These are phyloP conservation scores for Kingdonia uniflora DNA, from an alignment of 164 flowering plant species.

Conservation along the genomic window DNA sequence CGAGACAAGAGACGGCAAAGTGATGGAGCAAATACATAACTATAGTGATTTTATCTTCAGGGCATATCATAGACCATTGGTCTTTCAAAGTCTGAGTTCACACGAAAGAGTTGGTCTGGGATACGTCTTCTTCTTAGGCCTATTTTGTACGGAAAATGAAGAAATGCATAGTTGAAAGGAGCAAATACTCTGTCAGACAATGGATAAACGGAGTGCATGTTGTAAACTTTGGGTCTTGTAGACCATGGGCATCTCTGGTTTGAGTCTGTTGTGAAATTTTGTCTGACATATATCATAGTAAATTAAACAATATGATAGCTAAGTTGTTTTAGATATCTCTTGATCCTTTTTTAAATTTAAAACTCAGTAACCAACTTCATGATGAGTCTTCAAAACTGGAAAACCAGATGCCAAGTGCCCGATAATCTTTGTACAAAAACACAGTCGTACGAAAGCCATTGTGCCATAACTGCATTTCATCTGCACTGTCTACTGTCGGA, in stretches of 20 bases:
- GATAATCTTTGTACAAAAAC: too few species aligned
- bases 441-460: too few species aligned
- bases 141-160: neutral
- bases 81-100: neutral
- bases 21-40: slow-evolving; percentile 21
- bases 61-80: too few species aligned
- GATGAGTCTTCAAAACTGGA: too few species aligned
- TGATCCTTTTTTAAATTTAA: too few species aligned
- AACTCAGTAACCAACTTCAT: too few species aligned
- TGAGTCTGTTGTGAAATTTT: neutral
- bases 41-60: too few species aligned
- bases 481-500: too few species aligned
- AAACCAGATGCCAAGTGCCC: too few species aligned
- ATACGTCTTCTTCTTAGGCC: slow-evolving; percentile 1
- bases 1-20: slow-evolving; percentile 66
- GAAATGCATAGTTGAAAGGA: slow-evolving; percentile 11
- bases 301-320: neutral
- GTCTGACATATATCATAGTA: slow-evolving; percentile 2
- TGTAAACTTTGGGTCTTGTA: slow-evolving; percentile 8
- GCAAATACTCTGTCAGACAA: slow-evolving; percentile 20
- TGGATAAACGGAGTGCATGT: slow-evolving; percentile 4
- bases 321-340: too few species aligned
- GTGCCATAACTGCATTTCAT: too few species aligned
- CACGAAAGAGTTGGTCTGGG: neutral
- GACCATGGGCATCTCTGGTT: neutral